Evolutionary conservation across 2,329 filamentous ascomycete genomes (phyloP), one percentile per base, ranked within the genome.

Genomic region (Pseudopithomyces chartarum): DNA sequence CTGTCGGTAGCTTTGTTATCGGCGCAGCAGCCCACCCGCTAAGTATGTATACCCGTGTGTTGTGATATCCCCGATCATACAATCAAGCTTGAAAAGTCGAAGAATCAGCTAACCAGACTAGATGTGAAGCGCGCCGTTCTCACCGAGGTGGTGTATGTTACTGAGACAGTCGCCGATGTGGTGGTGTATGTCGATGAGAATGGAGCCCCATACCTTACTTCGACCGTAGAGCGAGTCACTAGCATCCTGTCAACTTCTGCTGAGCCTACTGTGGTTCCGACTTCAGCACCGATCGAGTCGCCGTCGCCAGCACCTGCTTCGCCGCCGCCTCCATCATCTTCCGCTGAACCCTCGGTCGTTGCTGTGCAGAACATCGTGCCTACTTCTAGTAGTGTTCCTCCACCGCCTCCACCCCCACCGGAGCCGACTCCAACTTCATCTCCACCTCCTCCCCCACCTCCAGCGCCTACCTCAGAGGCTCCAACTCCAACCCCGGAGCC

Each of bases 1-100:
- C 58, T 59, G 59, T 58, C 44, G 64, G 78, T 34, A 55, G 77
- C 49, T 68, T 84, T 57, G 65, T 80, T 60, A 70, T 81, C 56
- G 69, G 80, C 53, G 76, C 74, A 38, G 71, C 70, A 57, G 79
- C 79, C 42, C 80, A 80, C 61, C 81, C 78, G 20, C 70, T 73
- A 52, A 58, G 73, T 74, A 65, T 61, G 69, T 65, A 13, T 19
- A 36, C n/a, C 3, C 19, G 11, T 36, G 19, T 40, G 4, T 19
- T 36, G 11, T 23, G 11, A 7, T 15, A 20, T 17, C 17, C 29
- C 44, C 10, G 26, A 6, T 10, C 6, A n/a, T 17, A n/a, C 22
- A 29, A 23, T 29, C 23, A 2, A 32, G 6, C 10, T 13, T 7
- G 6, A 10, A 8, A 17, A 29, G n/a, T 23, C 13, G 32, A 19